phyloP scores from a whole-genome alignment of 495 filamentous ascomycete species.

The Podospora appendiculata region DNA sequence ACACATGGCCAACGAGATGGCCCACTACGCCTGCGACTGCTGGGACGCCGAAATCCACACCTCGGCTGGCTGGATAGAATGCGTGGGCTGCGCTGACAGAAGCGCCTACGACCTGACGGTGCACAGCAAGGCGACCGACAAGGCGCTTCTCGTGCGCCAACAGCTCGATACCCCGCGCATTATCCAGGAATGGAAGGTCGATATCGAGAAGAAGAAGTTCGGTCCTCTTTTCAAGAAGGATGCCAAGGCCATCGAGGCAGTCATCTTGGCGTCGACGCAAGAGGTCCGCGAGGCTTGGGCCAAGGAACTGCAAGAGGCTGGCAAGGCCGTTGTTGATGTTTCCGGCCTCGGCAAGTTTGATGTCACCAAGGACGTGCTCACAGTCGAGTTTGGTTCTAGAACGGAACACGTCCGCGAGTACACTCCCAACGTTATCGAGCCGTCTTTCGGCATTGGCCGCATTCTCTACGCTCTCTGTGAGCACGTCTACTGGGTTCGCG shows the following conservation, averaged over 20 bases:
- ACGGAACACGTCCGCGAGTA: constrained; percentile 67
- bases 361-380: constrained; percentile 61
- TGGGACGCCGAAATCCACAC: constrained; percentile 78
- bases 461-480: constrained; percentile 73
- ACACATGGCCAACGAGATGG: constrained; percentile 74
- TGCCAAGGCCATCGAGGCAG: constrained; percentile 62
- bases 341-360: constrained; percentile 54
- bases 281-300: constrained; percentile 63
- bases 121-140: constrained; percentile 73
- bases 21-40: constrained; percentile 77
- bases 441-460: constrained; percentile 77
- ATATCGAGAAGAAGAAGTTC: constrained; percentile 77
- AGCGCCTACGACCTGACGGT: constrained; percentile 75
- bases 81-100: constrained; percentile 76
- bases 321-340: constrained; percentile 62
- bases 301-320: constrained; percentile 53
- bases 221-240: constrained; percentile 78
- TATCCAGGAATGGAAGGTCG: constrained; percentile 68
- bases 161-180: constrained; percentile 50
- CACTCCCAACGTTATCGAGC: constrained; percentile 79
- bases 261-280: constrained; percentile 58
- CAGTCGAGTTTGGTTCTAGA: constrained; percentile 61
- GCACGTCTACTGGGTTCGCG: constrained; percentile 71
- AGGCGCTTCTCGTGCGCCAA: constrained; percentile 64
- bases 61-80: constrained; percentile 80